These are phyloP conservation scores for Trypanosoma theileri DNA, from an alignment of 208 protist species.

Conservation along the genomic window DNA sequence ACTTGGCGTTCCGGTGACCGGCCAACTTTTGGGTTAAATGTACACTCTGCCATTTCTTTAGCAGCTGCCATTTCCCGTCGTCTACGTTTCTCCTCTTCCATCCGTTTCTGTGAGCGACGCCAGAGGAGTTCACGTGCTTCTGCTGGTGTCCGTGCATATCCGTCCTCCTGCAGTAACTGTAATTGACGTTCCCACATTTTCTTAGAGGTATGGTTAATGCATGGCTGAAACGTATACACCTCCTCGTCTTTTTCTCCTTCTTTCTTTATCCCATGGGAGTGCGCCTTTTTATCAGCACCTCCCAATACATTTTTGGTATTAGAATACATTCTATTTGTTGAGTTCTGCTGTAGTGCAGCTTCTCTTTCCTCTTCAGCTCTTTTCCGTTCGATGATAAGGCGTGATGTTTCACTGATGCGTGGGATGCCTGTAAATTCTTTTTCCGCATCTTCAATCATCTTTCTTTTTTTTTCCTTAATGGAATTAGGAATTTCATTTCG, in stretches of 20 bases:
- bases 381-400: conserved; percentile 44
- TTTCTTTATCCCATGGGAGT: background rate
- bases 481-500: conserved; percentile 36
- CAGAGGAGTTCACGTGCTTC: conserved; percentile 67
- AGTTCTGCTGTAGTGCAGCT: conserved; percentile 2
- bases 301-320: background rate
- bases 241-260: conserved; percentile 33
- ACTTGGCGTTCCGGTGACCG: conserved; percentile 42
- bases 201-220: conserved; percentile 42
- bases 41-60: conserved; percentile 56
- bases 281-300: background rate
- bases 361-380: conserved; percentile 21
- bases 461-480: conserved; percentile 21
- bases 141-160: conserved; percentile 31
- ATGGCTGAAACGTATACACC: conserved; percentile 53
- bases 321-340: conserved; percentile 13
- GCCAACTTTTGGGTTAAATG: conserved; percentile 62
- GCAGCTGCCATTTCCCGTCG: conserved; percentile 27
- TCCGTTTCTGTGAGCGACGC: conserved; percentile 51
- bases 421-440: conserved; percentile 25
- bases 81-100: conserved; percentile 35
- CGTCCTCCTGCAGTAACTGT: conserved; percentile 41
- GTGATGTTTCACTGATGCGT: conserved; percentile 44
- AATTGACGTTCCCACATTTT: conserved; percentile 54
- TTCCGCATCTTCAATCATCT: background rate